Evolutionary conservation across 192 early-diverging fungal genomes (phyloP), one percentile per base, ranked within the genome.

Genomic region (Backusella macrospora): DNA sequence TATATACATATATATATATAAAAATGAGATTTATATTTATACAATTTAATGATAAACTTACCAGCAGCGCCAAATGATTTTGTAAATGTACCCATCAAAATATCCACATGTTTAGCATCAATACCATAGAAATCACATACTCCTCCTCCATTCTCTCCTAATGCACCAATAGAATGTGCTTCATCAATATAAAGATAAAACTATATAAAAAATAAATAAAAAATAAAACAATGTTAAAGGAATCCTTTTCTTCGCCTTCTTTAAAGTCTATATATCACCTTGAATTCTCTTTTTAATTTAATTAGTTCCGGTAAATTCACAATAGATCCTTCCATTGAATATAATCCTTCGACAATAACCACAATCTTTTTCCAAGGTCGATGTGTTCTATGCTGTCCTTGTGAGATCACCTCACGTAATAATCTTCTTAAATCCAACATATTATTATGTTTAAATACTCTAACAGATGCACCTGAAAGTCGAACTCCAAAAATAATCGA

Each of bases 341-440:
- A 96, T 37, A 97, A 83, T 59, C 94, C 94, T 76, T 97, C 94
- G 18, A 97, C 93, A 23, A 97, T 86, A 6, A 97, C 88, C 49
- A 97, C 83, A 76, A 97, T 97, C 86, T 96, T 97, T 82, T 95
- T 95, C 95, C 95, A 97, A 8, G 94, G 95, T 34, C 95, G 85
- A 74, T 96, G 94, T 4, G 94, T 97, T 49, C 95, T 87, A 21
- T 93, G 93, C 81, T 97, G 95, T 34, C 95, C 95, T 75, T 94
- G 91, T 21, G 94, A 80, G 65, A 97, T 96, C 67, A 89, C 86
- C 66, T 92, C 86, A 34, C 94, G 88, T 64, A 97, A 86, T 14
- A 93, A 83, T 49, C 73, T 64, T 65, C 94, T 92, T 37, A 97
- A 79, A 69, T 92, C 89, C 10, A 73, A 73, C 48, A 88, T 81